Conservation (phyloP, 352 stramenopile species). For the Globisporangium middletonii region DNA sequence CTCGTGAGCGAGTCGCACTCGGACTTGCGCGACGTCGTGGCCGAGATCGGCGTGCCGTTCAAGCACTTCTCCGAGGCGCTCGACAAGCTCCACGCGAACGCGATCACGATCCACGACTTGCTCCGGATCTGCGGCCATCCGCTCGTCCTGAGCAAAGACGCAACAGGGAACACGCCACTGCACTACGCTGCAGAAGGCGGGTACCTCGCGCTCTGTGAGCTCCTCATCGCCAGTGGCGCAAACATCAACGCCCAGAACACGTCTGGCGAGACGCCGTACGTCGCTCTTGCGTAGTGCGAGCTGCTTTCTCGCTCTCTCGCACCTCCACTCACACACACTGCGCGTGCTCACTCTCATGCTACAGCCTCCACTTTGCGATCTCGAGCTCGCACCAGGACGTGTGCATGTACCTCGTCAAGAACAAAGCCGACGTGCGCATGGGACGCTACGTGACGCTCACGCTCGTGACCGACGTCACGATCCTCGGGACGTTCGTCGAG, state of each 20-base stretch:
- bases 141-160: constrained; percentile 54
- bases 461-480: constrained; percentile 39
- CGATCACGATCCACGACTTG: constrained; percentile 52
- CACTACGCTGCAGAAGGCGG: constrained; percentile 75
- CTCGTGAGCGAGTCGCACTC: constrained; percentile 55
- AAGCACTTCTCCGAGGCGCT: constrained; percentile 59
- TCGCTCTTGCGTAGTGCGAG: constrained; percentile 1
- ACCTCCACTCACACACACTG: neutral
- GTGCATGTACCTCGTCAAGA: constrained; percentile 50
- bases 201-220: constrained; percentile 54
- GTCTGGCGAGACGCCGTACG: constrained; percentile 68
- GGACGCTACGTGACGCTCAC: constrained; percentile 52
- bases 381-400: constrained; percentile 68
- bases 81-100: constrained; percentile 52
- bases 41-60: constrained; percentile 47
- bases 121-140: constrained; percentile 69
- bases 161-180: constrained; percentile 62
- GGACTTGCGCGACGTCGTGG: constrained; percentile 48
- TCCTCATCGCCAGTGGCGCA: constrained; percentile 56
- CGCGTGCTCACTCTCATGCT: neutral
- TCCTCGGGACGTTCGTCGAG: constrained; percentile 61
- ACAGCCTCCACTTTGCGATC: constrained; percentile 74
- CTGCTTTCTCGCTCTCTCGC: neutral
- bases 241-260: constrained; percentile 81
- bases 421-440: constrained; percentile 59